These are phyloP conservation scores for Epichloe glyceriae DNA, from an alignment of 2,329 filamentous ascomycete species.

Conservation along the genomic window DNA sequence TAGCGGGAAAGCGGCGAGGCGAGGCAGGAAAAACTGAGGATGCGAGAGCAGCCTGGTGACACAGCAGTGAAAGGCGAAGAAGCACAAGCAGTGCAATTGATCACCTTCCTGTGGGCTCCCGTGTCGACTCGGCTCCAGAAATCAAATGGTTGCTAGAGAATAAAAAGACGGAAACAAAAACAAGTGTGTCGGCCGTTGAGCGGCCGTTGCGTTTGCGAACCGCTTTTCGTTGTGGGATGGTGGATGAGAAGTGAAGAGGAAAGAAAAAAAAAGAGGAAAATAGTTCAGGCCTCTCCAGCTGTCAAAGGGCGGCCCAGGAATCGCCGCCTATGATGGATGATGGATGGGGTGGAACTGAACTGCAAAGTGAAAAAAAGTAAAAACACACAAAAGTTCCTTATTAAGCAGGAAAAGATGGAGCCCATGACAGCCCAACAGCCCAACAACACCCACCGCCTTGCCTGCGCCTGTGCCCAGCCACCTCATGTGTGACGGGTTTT, in stretches of 20 bases:
- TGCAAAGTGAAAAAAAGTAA: background rate
- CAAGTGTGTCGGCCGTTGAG: background rate
- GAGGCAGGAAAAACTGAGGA: slow-evolving; percentile 1
- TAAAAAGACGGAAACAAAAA: background rate
- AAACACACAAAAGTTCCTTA: background rate
- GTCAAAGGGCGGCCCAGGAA: background rate
- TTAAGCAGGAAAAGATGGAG: background rate
- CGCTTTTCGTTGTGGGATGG: background rate
- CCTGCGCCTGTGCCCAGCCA: slow-evolving; percentile 1
- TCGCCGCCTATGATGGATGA: background rate
- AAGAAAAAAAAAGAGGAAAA: background rate
- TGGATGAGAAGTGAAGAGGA: background rate
- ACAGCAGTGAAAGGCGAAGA: background rate
- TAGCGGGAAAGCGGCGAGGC: background rate
- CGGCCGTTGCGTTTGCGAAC: background rate
- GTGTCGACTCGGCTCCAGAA: background rate
- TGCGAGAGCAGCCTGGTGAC: background rate
- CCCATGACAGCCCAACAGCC: slow-evolving; percentile 3
- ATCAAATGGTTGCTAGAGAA: background rate
- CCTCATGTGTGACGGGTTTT: too few relatives aligned
- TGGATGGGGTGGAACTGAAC: background rate
- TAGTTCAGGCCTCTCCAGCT: background rate
- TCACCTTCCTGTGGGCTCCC: background rate
- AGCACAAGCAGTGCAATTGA: background rate
- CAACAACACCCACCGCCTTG: slow-evolving; percentile 1